Conservation (phyloP, 108 stramenopile genomes). For the Nitzschia putrida region DNA sequence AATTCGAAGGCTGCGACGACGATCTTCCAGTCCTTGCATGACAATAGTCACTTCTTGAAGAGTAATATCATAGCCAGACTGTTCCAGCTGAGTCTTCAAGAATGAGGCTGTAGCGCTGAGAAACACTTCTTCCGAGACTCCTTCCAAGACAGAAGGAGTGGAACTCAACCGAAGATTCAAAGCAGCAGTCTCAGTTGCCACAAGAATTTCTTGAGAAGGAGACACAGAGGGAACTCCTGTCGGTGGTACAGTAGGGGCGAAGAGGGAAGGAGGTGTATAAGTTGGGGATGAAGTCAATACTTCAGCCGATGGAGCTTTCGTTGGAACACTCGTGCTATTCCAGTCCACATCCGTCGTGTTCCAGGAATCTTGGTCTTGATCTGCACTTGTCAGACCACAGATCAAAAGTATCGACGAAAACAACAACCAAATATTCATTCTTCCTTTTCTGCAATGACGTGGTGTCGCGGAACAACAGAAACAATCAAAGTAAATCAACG, state of each 20-base stretch:
- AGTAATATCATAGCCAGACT: slow-evolving; percentile 1
- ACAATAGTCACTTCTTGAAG: slow-evolving; percentile 2
- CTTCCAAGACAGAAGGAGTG: slow-evolving; percentile 14
- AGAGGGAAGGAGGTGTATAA: not conserved
- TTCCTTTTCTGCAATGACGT: too few relatives aligned
- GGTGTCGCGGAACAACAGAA: too few relatives aligned
- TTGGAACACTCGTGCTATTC: not conserved
- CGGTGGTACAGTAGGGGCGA: not conserved
- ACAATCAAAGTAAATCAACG: too few relatives aligned
- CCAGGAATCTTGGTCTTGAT: not conserved
- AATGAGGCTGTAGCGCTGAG: slow-evolving; percentile 5
- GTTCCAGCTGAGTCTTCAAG: not conserved
- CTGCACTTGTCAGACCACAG: not conserved
- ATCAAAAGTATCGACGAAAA: too few relatives aligned
- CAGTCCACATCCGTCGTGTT: not conserved
- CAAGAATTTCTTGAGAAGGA: not conserved
- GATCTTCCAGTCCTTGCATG: not conserved
- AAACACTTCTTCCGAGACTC: slow-evolving; percentile 1
- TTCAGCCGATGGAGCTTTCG: not conserved
- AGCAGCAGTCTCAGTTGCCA: not conserved
- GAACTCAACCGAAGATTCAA: slow-evolving; percentile 1
- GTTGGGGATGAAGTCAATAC: too few relatives aligned
- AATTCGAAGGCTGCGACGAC: not conserved
- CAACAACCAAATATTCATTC: too few relatives aligned
- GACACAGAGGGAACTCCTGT: not conserved